phyloP scores from a whole-genome alignment of 345 rosid genomes.

The Punica granatum region DNA sequence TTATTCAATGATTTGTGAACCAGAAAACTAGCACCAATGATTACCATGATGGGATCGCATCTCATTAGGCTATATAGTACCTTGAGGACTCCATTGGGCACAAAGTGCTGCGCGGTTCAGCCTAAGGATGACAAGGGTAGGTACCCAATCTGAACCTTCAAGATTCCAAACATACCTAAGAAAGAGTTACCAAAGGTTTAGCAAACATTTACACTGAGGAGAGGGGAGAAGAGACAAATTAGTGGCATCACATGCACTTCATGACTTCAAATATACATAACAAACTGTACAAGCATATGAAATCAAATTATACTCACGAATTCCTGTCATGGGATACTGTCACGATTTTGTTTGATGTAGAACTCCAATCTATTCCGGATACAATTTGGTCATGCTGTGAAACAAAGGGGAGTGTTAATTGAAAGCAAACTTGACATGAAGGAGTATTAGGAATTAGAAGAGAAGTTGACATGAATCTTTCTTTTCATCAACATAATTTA shows the following conservation, averaged over 20 bases:
- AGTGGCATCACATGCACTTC: not conserved
- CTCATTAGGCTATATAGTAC: slow-evolving; percentile 22
- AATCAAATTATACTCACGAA: slow-evolving; percentile 59
- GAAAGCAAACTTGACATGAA: no score
- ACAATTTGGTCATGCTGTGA: slow-evolving; percentile 96
- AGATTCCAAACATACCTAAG: slow-evolving; percentile 86
- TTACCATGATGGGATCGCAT: not conserved
- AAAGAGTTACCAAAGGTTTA: not conserved
- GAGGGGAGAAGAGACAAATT: not conserved
- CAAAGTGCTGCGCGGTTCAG: slow-evolving; percentile 97
- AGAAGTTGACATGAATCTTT: not conserved
- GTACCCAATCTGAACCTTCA: slow-evolving; percentile 89
- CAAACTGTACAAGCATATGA: not conserved
- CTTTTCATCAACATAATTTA: not conserved
- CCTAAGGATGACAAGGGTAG: slow-evolving; percentile 95
- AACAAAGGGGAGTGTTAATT: not conserved
- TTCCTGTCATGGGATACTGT: slow-evolving; percentile 92
- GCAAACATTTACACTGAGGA: not conserved
- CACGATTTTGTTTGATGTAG: slow-evolving; percentile 70
- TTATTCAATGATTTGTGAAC: not conserved
- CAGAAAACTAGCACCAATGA: not conserved
- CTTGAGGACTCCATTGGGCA: slow-evolving; percentile 94
- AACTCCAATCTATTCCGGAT: slow-evolving; percentile 96
- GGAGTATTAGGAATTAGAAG: no score
- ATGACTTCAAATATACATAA: not conserved